Evolutionary conservation across 352 stramenopile genomes (phyloP).

Genomic region (Poterioochromonas sp.): DNA sequence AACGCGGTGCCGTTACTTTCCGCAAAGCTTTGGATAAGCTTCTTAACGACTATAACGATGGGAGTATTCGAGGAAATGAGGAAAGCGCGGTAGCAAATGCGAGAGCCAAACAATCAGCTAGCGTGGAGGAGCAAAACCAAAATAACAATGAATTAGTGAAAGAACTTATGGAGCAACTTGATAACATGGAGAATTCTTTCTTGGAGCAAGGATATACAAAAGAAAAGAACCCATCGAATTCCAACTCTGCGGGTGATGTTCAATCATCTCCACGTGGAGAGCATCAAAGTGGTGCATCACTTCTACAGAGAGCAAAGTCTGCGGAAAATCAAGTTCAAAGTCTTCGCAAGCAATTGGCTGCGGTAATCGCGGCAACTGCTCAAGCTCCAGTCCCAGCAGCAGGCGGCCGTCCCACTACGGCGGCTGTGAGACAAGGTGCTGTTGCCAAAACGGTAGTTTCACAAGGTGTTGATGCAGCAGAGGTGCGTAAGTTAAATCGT

Average conservation of each 20-base stretch:
- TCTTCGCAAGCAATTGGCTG: slow-evolving; percentile 24
- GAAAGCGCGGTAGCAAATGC: neutral
- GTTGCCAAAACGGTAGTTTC: neutral
- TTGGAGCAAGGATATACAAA: slow-evolving; percentile 19
- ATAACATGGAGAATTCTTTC: neutral
- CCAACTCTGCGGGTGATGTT: neutral
- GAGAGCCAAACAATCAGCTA: neutral
- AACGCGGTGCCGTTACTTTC: slow-evolving; percentile 11
- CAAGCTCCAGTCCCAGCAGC: neutral
- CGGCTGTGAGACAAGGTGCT: neutral
- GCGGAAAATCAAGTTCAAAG: slow-evolving; percentile 15
- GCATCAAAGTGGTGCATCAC: neutral
- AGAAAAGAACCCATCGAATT: slow-evolving; percentile 25
- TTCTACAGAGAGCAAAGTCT: slow-evolving; percentile 19
- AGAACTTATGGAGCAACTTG: neutral
- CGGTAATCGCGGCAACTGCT: slow-evolving; percentile 15
- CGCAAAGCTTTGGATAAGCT: slow-evolving; percentile 33
- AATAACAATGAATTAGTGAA: neutral
- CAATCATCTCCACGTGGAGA: neutral
- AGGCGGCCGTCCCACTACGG: neutral
- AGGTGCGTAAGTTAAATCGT: slow-evolving; percentile 31
- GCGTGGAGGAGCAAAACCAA: neutral
- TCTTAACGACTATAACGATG: neutral
- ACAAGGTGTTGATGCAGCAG: neutral
- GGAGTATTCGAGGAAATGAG: neutral